Percentiles rank a stretch among this genome's conserved stretches.
Evolutionary conservation across 805 yeast genomes (phyloP).

Genomic region (Candida hungchunana): DNA sequence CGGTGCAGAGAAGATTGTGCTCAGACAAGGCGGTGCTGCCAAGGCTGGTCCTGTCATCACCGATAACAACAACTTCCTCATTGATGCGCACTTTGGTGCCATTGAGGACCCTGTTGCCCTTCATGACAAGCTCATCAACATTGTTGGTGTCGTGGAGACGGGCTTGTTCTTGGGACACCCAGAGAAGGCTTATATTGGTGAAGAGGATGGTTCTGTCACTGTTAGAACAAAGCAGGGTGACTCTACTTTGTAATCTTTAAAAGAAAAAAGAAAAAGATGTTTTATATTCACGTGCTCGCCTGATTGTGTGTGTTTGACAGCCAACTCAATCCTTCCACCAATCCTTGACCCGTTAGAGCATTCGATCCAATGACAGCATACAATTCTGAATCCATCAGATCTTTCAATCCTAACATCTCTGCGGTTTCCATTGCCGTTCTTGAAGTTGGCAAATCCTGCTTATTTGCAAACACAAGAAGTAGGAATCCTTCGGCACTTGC

Average conservation of each 20-base stretch:
- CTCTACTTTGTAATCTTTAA: constrained; percentile 3
- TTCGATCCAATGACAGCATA: constrained; percentile 93
- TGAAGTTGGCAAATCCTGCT: constrained; percentile 92
- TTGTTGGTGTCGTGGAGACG: constrained; percentile 95
- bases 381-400: constrained; percentile 51
- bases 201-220: constrained; percentile 62
- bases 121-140: constrained; percentile 60
- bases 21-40: constrained; percentile 84
- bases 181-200: constrained; percentile 83
- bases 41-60: constrained; percentile 98
- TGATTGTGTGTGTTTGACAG: constrained; percentile 56
- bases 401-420: constrained; percentile 60
- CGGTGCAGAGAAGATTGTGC: constrained; percentile 59
- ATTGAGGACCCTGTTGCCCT: constrained; percentile 49
- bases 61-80: constrained; percentile 88
- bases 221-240: constrained; percentile 29
- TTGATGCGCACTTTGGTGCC: constrained; percentile 90
- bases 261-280: too few relatives aligned
- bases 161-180: constrained; percentile 79
- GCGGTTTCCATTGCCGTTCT: constrained; percentile 82
- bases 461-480: constrained; percentile 82
- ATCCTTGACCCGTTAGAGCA: constrained; percentile 86
- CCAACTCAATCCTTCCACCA: constrained; percentile 87
- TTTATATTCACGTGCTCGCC: constrained; percentile 3
- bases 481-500: constrained; percentile 61